phyloP scores from a whole-genome alignment of 106 monocot species.

The Platanthera guangdongensis region DNA sequence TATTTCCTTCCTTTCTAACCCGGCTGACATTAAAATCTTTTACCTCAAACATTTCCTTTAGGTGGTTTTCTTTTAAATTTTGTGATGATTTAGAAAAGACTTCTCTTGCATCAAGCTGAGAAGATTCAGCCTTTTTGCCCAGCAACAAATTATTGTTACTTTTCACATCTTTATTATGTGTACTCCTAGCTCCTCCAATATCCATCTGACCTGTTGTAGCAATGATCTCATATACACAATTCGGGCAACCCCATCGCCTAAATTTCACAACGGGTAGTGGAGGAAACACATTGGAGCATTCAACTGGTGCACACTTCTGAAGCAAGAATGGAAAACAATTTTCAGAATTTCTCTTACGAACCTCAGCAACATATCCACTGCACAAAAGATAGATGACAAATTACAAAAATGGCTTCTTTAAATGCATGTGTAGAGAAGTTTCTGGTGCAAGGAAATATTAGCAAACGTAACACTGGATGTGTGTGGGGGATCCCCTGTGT shows the following conservation, averaged over 20 bases:
- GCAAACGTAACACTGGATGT: neutral
- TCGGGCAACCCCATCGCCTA: constrained; percentile 68
- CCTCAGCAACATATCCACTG: constrained; percentile 54
- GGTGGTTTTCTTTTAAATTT: constrained; percentile 1
- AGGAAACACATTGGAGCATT: constrained; percentile 20
- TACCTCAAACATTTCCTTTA: constrained; percentile 6
- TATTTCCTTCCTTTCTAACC: constrained; percentile 13
- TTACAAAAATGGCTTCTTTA: neutral
- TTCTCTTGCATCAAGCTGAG: constrained; percentile 5
- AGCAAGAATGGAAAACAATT: constrained; percentile 45
- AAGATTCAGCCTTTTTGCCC: constrained; percentile 8
- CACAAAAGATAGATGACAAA: constrained; percentile 8
- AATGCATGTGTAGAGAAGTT: neutral
- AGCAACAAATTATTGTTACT: constrained; percentile 6
- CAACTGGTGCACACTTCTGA: constrained; percentile 11
- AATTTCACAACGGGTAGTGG: constrained; percentile 45
- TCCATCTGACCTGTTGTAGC: constrained; percentile 10
- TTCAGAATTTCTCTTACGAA: constrained; percentile 39
- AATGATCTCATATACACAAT: constrained; percentile 28
- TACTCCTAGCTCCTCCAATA: constrained; percentile 6
- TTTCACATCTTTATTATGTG: constrained; percentile 16
- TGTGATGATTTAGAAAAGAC: constrained; percentile 6
- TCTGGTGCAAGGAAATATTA: neutral
- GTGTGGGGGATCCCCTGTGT: neutral
- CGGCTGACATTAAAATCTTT: constrained; percentile 2